Evolutionary conservation across 179 eudicot species (phyloP), one percentile per base, ranked within the genome.

Genomic region (Camellia oleifera): DNA sequence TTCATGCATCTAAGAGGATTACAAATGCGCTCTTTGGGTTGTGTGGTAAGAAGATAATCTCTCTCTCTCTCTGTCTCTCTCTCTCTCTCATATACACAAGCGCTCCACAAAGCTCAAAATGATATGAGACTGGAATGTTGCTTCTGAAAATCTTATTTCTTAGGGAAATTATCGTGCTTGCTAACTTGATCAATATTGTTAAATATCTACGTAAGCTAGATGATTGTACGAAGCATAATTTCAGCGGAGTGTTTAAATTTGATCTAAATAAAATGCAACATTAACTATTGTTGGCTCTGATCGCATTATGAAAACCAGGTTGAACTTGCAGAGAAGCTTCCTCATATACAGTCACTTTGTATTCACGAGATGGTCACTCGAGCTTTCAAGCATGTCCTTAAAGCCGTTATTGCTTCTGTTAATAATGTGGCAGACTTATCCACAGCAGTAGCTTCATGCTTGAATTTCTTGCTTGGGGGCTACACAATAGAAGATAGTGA

Each of bases 1-100:
- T 96, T 96, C 88, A 96, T 96, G 99, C 99, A 96, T 88, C 87
- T 92, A 78, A 86, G 99, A 86, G 99, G 99, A 84, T 81, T 96
- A 78, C 89, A 88, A 87, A 92, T 96, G 94, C 85, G 89, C 56
- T 92, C 97, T 65, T 85, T 96, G 87, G 99, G 98, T 83, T 92
- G 89, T 71, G 97, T 96, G 97, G 99, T 96, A 77, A 89, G 97
- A 68, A 75, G 65, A 74, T 15, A 18, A 45, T 48, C 64, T 13
- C 69, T 67, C 82, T 62, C 74, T 71, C 68, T 79, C 40, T 56
- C 54, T 17, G 40, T 7, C 15, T 18, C 40, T 68, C 76, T 64
- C 56, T 32, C 58, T 1, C 67, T 1, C 68, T 32, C 81, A 10
- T 45, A n/a, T 20, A 78, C 75, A 10, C 67, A 63, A 71, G 32